Base-by-base conservation (phyloP, 1,284 basidiomycete genomes). In the Moniliella sp. region DNA sequence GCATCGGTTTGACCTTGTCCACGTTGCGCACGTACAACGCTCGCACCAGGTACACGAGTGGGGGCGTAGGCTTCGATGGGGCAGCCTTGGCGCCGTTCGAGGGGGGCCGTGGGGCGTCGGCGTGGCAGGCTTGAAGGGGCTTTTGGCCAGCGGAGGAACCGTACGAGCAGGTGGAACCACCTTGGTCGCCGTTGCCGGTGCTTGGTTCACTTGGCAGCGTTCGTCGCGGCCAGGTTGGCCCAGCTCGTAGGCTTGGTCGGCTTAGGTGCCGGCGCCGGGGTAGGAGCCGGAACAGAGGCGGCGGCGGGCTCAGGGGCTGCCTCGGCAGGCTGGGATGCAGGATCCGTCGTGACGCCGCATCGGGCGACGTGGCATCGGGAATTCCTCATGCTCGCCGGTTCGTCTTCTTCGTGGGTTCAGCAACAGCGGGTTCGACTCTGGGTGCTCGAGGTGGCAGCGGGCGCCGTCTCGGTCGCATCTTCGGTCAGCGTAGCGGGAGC, bases 1-100 rank as follows among this genome's bases (percentile, higher is more conserved):
- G 70, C 66, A 12, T 63, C 48, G 33, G 69, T 35, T 73, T 67
- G 26, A 93, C 68, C 15, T 69, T 65, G 43, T 88, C 80, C 44
- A 74, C 73, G 70, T 78, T 51, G 42, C 57, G 57, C 36, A 59
- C 40, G 37, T 51, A 59, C n/a, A n/a, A 59, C 54, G 30, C 40
- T 38, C 21, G 36, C 36, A 15, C 25, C 28, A 2, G 28, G 23
- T 9, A 30, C 13, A 12, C 35, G 29, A 10, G 13, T 33, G 4
- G 34, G 14, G n/a, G n/a, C n/a, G n/a, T n/a, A n/a, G n/a, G n/a
- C n/a, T n/a, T n/a, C n/a, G n/a, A n/a, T n/a, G n/a, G n/a, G n/a
- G n/a, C n/a, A n/a, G n/a, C n/a, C n/a, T n/a, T n/a, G n/a, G n/a
- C n/a, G n/a, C n/a, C n/a, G 4, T 23, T 27, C 10, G 25, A 30